phyloP scores from a whole-genome alignment of 345 rosid species.

The Eucalyptus brandiana region DNA sequence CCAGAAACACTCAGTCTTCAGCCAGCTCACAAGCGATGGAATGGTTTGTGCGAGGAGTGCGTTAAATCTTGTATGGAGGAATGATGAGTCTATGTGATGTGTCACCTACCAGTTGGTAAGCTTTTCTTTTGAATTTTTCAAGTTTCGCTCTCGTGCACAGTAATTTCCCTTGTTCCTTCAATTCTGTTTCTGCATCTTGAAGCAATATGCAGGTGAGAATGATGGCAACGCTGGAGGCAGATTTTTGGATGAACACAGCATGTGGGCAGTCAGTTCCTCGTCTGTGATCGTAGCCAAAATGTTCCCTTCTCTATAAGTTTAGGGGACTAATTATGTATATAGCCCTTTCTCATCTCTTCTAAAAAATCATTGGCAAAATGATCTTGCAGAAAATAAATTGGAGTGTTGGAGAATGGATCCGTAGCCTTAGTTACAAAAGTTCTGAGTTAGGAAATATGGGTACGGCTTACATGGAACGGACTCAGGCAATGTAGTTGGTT shows the following conservation, averaged over 20 bases:
- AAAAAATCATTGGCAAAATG: neutral
- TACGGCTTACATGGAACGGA: neutral
- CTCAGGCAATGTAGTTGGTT: neutral
- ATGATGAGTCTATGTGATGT: constrained; percentile 3
- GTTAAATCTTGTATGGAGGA: neutral
- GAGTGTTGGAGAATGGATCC: neutral
- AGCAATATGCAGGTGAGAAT: constrained; percentile 17
- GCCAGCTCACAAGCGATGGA: neutral
- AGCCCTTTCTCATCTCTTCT: neutral
- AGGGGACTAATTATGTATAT: neutral
- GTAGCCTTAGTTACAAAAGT: neutral
- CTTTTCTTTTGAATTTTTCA: neutral
- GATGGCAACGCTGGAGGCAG: constrained; percentile 10
- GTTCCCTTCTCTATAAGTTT: neutral
- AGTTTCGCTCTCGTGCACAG: neutral
- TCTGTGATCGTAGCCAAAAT: neutral
- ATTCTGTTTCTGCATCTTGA: constrained; percentile 19
- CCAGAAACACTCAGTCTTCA: neutral
- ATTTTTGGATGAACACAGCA: constrained; percentile 7
- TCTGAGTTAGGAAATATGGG: neutral
- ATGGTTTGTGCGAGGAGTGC: neutral
- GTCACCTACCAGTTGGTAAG: constrained; percentile 34
- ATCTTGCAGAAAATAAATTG: neutral
- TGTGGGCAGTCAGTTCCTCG: constrained; percentile 2
- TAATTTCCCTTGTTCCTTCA: neutral